Base-by-base conservation (phyloP, 495 filamentous ascomycete species). In the Baudoinia panamericana region DNA sequence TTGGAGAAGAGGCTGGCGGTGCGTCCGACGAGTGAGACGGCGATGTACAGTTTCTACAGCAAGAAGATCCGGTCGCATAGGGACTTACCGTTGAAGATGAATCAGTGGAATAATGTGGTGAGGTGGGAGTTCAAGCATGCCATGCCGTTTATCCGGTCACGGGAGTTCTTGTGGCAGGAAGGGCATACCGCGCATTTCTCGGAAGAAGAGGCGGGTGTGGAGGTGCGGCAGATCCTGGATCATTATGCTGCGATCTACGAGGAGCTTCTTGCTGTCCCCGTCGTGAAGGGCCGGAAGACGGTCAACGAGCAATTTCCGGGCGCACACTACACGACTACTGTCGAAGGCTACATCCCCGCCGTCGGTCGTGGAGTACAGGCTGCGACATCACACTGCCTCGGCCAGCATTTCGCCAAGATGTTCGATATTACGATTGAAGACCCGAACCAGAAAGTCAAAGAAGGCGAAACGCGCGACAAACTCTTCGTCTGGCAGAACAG, bases 101-200 rank as follows among this genome's bases (percentile, higher is more conserved):
- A 96, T 64, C 90, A 97, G 63, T 97, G 90, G 90, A 94, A 94
- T 69, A 88, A 80, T 5, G 88, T 95, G 36, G 88, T 95, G 24
- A 73, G 90, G 51, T 97, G 90, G 90, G 90, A 97, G 64, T 93
- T 93, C 56, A 95, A 96, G 66, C 81, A 97, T 56, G 86, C 88
- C 17, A 87, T 87, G 55, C 90, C 90, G 5, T 94, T 97, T 69
- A 66, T 97, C 17, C 68, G 90, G 45, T 85, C 87, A 35, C 66
- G 90, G 52, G 90, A 97, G 58, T 97, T 97, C 63, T 64, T 94
- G 31, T 97, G 90, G 90, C 92, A 97, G 57, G 90, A 97, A 62
- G 92, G 90, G 1, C 90, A 97, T 65, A 97, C 90, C 5, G 90
- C 90, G 9, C 87, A 95, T 62, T 58, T 95, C 43, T 88, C 78